Base-by-base conservation (phyloP, 768 basidiomycete genomes). In the Fomitopsis pulvina region DNA sequence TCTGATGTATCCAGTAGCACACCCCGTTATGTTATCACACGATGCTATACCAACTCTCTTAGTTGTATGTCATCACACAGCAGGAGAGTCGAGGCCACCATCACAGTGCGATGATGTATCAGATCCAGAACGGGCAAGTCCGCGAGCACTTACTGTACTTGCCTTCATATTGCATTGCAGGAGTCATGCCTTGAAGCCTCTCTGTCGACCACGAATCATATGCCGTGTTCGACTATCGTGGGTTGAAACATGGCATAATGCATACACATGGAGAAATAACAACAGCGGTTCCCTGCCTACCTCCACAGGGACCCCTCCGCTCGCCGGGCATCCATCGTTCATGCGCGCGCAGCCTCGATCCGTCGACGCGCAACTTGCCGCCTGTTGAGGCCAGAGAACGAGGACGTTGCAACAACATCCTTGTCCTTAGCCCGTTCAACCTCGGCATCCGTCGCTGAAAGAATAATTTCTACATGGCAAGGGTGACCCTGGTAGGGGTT, bases 401-500 rank as follows among this genome's bases (percentile, higher is more conserved):
- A 70, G 28, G 72, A 60, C 21, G 61, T 63, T 40, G 73, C 71
- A 50, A 78, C 71, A 25, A 64, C 68, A 41, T 76, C 79, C 68
- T 87, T 85, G 73, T 93, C 92, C 61, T 89, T 93, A 66, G 83
- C 83, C 68, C 92, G 90, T 75, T 95, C 90, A 45, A 98, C 92
- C 68, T 91, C 85, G 55, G 77, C 80, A 34, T 85, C 83, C 32
- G 80, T 71, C 48, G 85, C 85, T 43, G 82, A 73, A 55, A 98
- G 84, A 67, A 98, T 92, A 66, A 93, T 83, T 68, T 98, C 95
- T 57, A 98, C 86, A 65, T 98, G 96, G 69, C 85, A 87, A 37
- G 96, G 96, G 72, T 93, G 91, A 38, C 95, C 95, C 71, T 96
- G 92, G 82, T 97, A 98, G 29, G 96, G 95, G 75, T 99, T 99